These are phyloP conservation scores for Diphasiastrum complanatum DNA, from an alignment of 83 land plant species.

Conservation along the genomic window DNA sequence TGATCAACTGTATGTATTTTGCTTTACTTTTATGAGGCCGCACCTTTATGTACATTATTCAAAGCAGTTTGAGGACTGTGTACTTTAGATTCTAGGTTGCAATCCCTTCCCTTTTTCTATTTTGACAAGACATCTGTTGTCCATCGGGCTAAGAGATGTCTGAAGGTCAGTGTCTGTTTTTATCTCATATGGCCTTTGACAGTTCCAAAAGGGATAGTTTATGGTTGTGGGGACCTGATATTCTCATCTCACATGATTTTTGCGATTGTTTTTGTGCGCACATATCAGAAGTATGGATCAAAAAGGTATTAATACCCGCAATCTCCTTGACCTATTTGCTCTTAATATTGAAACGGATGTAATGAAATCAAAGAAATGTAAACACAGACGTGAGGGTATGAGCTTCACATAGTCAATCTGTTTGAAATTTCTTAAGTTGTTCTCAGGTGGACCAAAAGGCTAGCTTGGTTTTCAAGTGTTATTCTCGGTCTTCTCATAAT, in stretches of 20 bases:
- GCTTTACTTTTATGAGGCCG: no score
- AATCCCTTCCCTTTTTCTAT: no score
- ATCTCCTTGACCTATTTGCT: no score
- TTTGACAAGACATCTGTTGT: no score
- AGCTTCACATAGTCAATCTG: neutral
- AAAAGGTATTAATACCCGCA: slow-evolving; percentile 31
- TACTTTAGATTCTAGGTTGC: no score
- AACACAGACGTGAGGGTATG: neutral
- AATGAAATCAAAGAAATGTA: neutral
- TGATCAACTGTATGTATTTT: slow-evolving; percentile 45
- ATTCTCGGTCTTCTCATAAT: slow-evolving; percentile 68
- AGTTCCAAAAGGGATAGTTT: slow-evolving; percentile 86
- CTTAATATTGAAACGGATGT: neutral
- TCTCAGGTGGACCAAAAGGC: slow-evolving; percentile 65
- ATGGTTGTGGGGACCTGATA: slow-evolving; percentile 83
- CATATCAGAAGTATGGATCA: slow-evolving; percentile 84
- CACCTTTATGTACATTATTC: no score
- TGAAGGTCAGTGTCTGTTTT: no score
- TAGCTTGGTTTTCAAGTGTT: slow-evolving; percentile 59
- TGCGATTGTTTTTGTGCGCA: slow-evolving; percentile 71
- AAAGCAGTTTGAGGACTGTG: no score
- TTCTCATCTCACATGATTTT: slow-evolving; percentile 99
- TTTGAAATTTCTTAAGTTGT: neutral
- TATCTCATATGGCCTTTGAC: no score
- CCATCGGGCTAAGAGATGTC: no score